These are phyloP conservation scores for Shiraia bambusicola DNA, from an alignment of 2,329 filamentous ascomycete species.

Conservation along the genomic window DNA sequence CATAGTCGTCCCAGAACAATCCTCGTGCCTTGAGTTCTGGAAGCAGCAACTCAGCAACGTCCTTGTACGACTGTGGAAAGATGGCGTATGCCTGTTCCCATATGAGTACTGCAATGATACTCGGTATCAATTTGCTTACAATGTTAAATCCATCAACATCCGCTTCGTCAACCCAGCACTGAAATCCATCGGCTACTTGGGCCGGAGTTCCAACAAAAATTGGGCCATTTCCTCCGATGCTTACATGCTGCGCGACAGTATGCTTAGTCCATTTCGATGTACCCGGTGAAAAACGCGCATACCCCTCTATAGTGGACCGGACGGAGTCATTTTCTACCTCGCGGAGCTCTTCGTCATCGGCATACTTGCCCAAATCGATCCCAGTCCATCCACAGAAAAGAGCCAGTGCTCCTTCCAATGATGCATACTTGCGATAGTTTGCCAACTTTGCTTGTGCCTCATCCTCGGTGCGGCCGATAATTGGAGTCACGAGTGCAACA, in stretches of 20 bases:
- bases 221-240: conserved; percentile 67
- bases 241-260: conserved; percentile 67
- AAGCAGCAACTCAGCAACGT: conserved; percentile 65
- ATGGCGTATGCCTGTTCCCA: conserved; percentile 58
- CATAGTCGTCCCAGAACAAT: conserved; percentile 57
- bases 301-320: conserved; percentile 58
- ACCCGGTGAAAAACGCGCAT: conserved; percentile 58
- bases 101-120: neutral
- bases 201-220: conserved; percentile 64
- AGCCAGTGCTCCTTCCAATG: conserved; percentile 66
- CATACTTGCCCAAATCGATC: conserved; percentile 62
- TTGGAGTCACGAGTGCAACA: conserved; percentile 14
- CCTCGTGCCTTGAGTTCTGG: conserved; percentile 64
- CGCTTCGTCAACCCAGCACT: conserved; percentile 67
- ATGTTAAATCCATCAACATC: conserved; percentile 77
- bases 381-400: conserved; percentile 76
- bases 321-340: conserved; percentile 64
- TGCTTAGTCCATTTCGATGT: conserved; percentile 71
- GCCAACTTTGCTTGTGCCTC: conserved; percentile 65
- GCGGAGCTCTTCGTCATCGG: conserved; percentile 64
- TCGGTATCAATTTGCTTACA: conserved; percentile 50
- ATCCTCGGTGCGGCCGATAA: conserved; percentile 54
- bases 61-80: conserved; percentile 68
- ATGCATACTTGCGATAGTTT: conserved; percentile 63
- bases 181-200: conserved; percentile 67